Conservation (phyloP, 2,329 filamentous ascomycete genomes). For the Sclerotinia borealis region DNA sequence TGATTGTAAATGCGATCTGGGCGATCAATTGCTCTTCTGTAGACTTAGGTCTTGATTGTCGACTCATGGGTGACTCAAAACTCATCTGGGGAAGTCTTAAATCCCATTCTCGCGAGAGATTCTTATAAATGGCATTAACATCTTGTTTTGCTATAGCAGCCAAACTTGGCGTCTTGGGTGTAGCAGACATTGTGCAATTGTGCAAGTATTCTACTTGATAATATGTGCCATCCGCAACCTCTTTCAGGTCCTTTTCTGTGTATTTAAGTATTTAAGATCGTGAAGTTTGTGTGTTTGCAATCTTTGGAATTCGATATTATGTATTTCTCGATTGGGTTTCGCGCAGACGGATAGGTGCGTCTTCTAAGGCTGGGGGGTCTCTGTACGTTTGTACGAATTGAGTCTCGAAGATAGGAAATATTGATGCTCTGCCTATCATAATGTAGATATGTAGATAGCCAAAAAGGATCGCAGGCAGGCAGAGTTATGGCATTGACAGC, state of each 20-base stretch:
- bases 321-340: background rate
- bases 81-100: background rate
- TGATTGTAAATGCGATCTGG: background rate
- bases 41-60: background rate
- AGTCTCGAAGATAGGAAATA: background rate
- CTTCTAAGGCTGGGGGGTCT: background rate
- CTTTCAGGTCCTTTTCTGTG: background rate
- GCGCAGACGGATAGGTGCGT: background rate
- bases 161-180: background rate
- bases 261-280: background rate
- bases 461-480: background rate
- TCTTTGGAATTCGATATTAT: background rate
- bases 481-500: background rate
- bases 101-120: background rate
- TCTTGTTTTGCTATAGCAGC: background rate
- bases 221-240: background rate
- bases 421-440: too few relatives aligned
- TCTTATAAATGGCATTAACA: background rate
- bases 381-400: background rate
- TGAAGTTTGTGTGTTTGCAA: background rate
- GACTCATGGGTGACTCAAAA: background rate
- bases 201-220: background rate
- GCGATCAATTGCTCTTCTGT: background rate
- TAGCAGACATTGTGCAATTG: background rate
- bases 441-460: background rate